Conservation (phyloP, 1,139 yeast species). For the Pichia sp. region DNA sequence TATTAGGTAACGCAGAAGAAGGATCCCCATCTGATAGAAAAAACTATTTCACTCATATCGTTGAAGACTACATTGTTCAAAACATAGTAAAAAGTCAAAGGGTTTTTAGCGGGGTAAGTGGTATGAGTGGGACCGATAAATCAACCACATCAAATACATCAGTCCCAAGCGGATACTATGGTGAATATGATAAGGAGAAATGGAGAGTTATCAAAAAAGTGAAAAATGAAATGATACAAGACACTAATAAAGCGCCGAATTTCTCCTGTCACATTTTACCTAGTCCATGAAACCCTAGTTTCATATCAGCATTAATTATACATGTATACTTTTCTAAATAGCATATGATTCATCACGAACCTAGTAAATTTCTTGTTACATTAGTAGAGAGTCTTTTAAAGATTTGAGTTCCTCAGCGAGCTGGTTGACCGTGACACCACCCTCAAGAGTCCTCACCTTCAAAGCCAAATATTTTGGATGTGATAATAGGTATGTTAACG, state of each 20-base stretch:
- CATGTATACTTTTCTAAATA: slow-evolving; percentile 8
- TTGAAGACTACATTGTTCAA: not conserved
- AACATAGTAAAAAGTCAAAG: not conserved
- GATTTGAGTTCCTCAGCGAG: slow-evolving; percentile 54
- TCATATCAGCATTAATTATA: not conserved
- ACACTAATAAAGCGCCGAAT: not conserved
- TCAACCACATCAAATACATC: slow-evolving; percentile 33
- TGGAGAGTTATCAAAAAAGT: slow-evolving; percentile 49
- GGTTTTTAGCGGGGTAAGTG: not conserved
- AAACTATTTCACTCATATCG: not conserved
- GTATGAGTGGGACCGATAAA: slow-evolving; percentile 11
- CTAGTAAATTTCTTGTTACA: not conserved
- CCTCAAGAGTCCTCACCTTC: slow-evolving; percentile 13
- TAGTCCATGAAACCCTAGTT: not conserved
- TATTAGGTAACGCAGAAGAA: not conserved
- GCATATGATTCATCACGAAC: too few relatives aligned
- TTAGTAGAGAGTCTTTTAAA: slow-evolving; percentile 43
- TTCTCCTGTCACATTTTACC: not conserved
- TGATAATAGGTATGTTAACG: slow-evolving; percentile 65
- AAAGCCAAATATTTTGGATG: slow-evolving; percentile 83
- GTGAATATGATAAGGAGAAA: slow-evolving; percentile 62
- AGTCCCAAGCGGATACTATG: slow-evolving; percentile 56
- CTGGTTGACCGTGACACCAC: slow-evolving; percentile 34
- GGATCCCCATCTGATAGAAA: not conserved
- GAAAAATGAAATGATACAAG: not conserved